phyloP scores from a whole-genome alignment of 768 basidiomycete species.

The Lactarius tabidus region DNA sequence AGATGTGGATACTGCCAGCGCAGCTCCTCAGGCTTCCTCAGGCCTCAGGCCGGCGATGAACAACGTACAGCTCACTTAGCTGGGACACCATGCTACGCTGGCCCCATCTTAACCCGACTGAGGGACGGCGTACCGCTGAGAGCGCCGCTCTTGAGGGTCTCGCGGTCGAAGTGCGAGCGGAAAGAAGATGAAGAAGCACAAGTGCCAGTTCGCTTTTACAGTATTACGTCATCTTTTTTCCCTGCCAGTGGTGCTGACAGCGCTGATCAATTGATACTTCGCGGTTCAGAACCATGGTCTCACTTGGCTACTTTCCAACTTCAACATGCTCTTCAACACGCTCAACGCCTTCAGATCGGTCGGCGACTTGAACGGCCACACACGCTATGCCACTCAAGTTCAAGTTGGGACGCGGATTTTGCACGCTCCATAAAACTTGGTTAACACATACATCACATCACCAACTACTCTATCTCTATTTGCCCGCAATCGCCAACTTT shows the following conservation, averaged over 20 bases:
- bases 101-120: constrained; percentile 56
- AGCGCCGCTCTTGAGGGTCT: constrained; percentile 56
- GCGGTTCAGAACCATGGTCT: no score
- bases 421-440: no score
- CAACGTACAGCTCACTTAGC: constrained; percentile 52
- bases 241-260: no score
- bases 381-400: no score
- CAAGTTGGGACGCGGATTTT: no score
- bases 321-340: constrained; percentile 21
- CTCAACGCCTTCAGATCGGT: constrained; percentile 25
- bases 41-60: no score
- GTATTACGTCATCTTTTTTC: constrained; percentile 9
- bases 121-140: constrained; percentile 47
- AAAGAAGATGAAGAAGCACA: constrained; percentile 98
- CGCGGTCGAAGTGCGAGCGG: constrained; percentile 73
- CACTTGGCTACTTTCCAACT: not conserved
- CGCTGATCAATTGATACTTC: not conserved
- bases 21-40: constrained; percentile 73
- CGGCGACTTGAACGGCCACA: no score
- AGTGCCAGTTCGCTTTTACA: constrained; percentile 58
- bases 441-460: not conserved
- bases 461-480: not conserved
- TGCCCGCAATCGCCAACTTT: not conserved
- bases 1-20: constrained; percentile 75
- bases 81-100: constrained; percentile 68